Percentiles rank a stretch among this genome's conserved stretches.
Evolutionary conservation across 805 yeast genomes (phyloP).

Genomic region (Lipomyces chichibuensis): DNA sequence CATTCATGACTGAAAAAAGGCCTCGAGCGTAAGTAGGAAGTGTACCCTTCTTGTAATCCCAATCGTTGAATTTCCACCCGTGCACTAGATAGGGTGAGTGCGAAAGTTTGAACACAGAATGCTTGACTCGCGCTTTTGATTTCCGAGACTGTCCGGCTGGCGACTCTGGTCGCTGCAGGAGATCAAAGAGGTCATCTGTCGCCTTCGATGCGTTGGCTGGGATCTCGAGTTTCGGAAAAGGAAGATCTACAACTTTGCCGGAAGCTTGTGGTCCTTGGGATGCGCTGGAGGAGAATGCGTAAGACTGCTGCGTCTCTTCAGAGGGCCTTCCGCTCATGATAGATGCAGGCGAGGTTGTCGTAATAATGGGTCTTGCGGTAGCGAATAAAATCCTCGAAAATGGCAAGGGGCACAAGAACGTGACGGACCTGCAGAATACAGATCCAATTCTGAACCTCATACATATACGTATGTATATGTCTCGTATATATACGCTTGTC

Average conservation of each 20-base stretch:
- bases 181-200: constrained; percentile 9
- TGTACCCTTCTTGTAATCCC: constrained; percentile 60
- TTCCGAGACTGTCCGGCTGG: neutral
- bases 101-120: constrained; percentile 17
- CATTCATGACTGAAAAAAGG: constrained; percentile 44
- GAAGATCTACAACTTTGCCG: constrained; percentile 12
- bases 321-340: neutral
- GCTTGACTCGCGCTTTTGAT: constrained; percentile 14
- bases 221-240: constrained; percentile 11
- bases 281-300: neutral
- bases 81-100: constrained; percentile 9
- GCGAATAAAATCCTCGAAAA: neutral
- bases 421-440: neutral
- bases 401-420: neutral
- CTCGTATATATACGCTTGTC: neutral
- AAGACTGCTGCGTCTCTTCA: neutral
- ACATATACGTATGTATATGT: neutral
- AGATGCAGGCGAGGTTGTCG: neutral
- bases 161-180: constrained; percentile 2
- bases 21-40: constrained; percentile 30
- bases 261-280: neutral
- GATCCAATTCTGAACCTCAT: neutral
- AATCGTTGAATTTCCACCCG: constrained; percentile 86
- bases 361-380: neutral
- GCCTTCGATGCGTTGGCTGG: neutral